Conservation (phyloP, 768 basidiomycete genomes). For the Termitomyces heimii region DNA sequence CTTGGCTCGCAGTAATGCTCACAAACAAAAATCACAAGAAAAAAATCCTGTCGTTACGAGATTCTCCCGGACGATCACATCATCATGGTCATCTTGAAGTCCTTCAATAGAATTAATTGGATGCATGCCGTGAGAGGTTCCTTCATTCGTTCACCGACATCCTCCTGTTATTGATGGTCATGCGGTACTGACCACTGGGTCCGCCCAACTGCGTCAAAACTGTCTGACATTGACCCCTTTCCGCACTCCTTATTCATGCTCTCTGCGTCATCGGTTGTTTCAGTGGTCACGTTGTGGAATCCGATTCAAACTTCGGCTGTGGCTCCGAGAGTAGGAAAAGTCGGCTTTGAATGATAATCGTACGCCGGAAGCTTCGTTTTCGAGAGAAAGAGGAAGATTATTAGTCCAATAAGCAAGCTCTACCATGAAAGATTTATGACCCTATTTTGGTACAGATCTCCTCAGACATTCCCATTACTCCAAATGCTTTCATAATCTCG, state of each 20-base stretch:
- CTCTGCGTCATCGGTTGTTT: slow-evolving; percentile 1
- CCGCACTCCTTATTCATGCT: not conserved
- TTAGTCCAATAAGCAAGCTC: not conserved
- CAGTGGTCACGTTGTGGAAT: not conserved
- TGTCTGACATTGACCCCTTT: slow-evolving; percentile 1
- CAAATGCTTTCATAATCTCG: not conserved
- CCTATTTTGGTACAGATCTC: not conserved
- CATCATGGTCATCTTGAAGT: not conserved
- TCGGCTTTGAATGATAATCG: not conserved
- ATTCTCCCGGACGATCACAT: not conserved
- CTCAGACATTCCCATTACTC: slow-evolving; percentile 4
- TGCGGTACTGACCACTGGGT: not conserved
- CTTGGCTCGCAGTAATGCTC: no score
- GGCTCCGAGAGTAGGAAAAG: not conserved
- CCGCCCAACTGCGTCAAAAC: not conserved
- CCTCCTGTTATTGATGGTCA: not conserved
- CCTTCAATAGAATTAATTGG: not conserved
- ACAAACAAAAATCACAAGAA: not conserved
- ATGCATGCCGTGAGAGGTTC: not conserved
- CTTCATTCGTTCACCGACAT: not conserved
- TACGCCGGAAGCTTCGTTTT: not conserved
- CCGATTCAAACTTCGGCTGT: not conserved
- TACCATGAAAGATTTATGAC: not conserved
- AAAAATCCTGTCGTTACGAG: no score
- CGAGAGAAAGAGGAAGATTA: not conserved